Evolutionary conservation across 441 rosid species (phyloP).

Genomic region (Melastoma candidum): DNA sequence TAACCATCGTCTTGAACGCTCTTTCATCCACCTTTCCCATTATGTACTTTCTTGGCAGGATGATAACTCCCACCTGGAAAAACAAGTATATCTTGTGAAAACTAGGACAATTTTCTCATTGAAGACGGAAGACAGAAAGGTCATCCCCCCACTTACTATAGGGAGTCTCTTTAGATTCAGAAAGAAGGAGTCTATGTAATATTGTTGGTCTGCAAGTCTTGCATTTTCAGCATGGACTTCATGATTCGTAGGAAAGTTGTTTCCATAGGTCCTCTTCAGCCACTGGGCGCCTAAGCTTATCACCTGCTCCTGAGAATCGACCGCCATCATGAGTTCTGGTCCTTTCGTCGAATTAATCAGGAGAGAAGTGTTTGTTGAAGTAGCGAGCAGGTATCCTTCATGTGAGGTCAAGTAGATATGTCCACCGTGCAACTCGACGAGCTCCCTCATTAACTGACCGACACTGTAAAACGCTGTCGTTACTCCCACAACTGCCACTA

Average conservation of each 20-base stretch:
- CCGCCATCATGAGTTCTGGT: constrained; percentile 78
- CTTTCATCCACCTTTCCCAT: constrained; percentile 98
- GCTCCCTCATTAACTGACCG: constrained; percentile 94
- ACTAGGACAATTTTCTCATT: neutral
- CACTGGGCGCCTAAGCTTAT: constrained; percentile 85
- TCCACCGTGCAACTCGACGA: constrained; percentile 94
- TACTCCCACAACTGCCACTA: constrained; percentile 96
- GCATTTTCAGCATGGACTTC: constrained; percentile 75
- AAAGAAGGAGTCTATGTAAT: constrained; percentile 84
- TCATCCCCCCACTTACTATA: constrained; percentile 35
- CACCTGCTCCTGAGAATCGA: constrained; percentile 56
- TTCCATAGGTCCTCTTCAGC: constrained; percentile 63
- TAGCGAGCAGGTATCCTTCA: constrained; percentile 87
- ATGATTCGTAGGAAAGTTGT: constrained; percentile 46
- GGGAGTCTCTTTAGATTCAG: constrained; percentile 91
- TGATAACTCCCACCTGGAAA: constrained; percentile 84
- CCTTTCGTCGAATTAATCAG: constrained; percentile 54
- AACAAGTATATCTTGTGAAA: neutral
- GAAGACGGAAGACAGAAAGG: no score
- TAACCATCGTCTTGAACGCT: constrained; percentile 79
- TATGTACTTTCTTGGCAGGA: constrained; percentile 84
- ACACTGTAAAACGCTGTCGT: constrained; percentile 96
- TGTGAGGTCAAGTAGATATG: constrained; percentile 92
- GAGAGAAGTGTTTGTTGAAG: constrained; percentile 88
- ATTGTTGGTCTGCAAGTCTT: constrained; percentile 53